Percentiles rank a stretch among this genome's conserved stretches.
Conservation (phyloP, 352 stramenopile species). For the Lagenidium sp. region DNA sequence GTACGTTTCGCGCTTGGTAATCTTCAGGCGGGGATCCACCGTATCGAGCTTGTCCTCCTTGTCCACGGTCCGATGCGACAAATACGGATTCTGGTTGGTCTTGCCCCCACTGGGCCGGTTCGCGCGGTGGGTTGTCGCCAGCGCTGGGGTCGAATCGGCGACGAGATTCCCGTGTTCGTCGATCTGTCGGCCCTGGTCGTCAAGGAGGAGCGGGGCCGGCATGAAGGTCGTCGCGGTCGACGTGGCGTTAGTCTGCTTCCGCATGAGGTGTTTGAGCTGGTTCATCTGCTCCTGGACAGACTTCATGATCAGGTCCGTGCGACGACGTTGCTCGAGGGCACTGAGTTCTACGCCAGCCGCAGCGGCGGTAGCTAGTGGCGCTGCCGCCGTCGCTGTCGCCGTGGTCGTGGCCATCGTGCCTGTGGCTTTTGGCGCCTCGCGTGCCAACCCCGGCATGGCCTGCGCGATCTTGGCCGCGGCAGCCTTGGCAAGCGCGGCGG, state of each 20-base stretch:
- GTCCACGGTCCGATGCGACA: constrained; percentile 65
- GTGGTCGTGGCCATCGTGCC: too few relatives aligned
- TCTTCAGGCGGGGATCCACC: constrained; percentile 66
- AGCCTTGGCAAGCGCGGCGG: constrained; percentile 52
- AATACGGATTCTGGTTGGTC: constrained; percentile 60
- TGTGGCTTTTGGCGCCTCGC: too few relatives aligned
- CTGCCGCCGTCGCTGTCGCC: neutral
- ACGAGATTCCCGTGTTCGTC: constrained; percentile 69
- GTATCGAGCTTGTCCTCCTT: constrained; percentile 61
- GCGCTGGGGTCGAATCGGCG: constrained; percentile 8
- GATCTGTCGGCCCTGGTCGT: constrained; percentile 72
- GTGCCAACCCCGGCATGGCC: constrained; percentile 24
- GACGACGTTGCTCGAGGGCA: constrained; percentile 41
- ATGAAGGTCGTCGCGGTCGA: constrained; percentile 30
- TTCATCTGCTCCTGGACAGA: constrained; percentile 82
- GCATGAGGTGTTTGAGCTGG: constrained; percentile 56
- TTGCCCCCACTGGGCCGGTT: constrained; percentile 3
- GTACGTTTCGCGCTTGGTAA: constrained; percentile 75
- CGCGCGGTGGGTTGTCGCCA: constrained; percentile 40
- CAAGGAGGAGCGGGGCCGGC: constrained; percentile 66
- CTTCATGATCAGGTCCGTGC: constrained; percentile 76
- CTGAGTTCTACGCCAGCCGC: neutral
- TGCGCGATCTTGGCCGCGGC: constrained; percentile 69
- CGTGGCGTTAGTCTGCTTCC: constrained; percentile 18
- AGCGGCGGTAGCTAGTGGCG: neutral